These are phyloP conservation scores for Fusarium neocosmosporiellum DNA, from an alignment of 2,329 filamentous ascomycete genomes.

Conservation along the genomic window DNA sequence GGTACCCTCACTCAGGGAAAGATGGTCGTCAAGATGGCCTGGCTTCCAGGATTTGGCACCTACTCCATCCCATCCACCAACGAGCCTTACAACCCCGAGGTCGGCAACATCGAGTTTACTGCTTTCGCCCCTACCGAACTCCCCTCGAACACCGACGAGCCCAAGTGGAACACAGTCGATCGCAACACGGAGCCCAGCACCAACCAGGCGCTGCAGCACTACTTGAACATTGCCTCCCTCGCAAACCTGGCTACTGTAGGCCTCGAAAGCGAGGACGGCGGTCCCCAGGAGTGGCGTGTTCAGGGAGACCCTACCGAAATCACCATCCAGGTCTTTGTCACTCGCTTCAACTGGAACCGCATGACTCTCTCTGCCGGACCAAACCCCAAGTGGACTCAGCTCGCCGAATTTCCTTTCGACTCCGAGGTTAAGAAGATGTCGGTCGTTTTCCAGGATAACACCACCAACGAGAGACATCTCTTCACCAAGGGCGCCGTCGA, in stretches of 20 bases:
- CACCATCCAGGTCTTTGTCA: constrained; percentile 79
- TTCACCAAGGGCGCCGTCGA: constrained; percentile 77
- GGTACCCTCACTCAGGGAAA: constrained; percentile 51
- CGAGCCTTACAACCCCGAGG: constrained; percentile 44
- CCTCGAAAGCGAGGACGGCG: constrained; percentile 53
- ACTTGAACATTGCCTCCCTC: constrained; percentile 71
- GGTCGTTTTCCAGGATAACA: constrained; percentile 67
- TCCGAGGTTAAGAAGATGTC: constrained; percentile 82
- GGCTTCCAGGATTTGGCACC: constrained; percentile 43
- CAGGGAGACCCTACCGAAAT: constrained; percentile 75
- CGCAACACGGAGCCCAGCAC: constrained; percentile 51
- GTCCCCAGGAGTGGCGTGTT: constrained; percentile 68
- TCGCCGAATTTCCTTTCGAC: constrained; percentile 79
- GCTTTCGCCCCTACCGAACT: constrained; percentile 30
- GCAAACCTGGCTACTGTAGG: constrained; percentile 72
- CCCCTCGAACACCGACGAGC: constrained; percentile 28
- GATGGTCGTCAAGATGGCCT: constrained; percentile 49
- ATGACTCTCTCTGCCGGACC: constrained; percentile 61
- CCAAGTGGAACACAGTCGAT: constrained; percentile 43
- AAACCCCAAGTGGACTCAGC: constrained; percentile 63
- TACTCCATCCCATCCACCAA: constrained; percentile 44
- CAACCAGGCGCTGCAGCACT: constrained; percentile 62
- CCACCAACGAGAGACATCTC: constrained; percentile 55
- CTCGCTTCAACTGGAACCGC: constrained; percentile 73
- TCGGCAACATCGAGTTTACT: constrained; percentile 32